Conservation (phyloP, 2,329 filamentous ascomycete genomes). For the Byssothecium circinans region DNA sequence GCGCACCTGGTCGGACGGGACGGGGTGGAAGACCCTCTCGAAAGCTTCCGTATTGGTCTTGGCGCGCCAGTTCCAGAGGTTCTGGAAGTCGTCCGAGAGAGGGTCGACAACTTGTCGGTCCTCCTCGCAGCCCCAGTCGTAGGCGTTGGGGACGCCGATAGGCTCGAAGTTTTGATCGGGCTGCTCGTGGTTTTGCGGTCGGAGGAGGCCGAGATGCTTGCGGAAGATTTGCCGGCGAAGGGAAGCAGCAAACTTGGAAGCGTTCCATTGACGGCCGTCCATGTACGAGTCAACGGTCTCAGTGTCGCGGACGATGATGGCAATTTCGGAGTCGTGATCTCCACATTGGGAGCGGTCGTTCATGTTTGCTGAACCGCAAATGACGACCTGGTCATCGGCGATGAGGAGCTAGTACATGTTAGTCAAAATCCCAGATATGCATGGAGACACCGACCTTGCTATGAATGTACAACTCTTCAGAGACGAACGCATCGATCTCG, state of each 20-base stretch:
- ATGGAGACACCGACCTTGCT: conserved; percentile 56
- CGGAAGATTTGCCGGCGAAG: conserved; percentile 85
- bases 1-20: conserved; percentile 68
- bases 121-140: conserved; percentile 52
- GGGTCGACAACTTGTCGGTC: conserved; percentile 70
- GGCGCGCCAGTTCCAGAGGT: conserved; percentile 73
- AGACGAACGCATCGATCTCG: conserved; percentile 65
- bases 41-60: conserved; percentile 79
- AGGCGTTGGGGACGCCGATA: conserved; percentile 57
- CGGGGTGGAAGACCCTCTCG: conserved; percentile 76
- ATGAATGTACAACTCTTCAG: conserved; percentile 65
- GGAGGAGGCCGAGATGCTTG: conserved; percentile 85
- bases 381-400: conserved; percentile 78
- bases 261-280: conserved; percentile 71
- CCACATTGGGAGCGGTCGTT: conserved; percentile 78
- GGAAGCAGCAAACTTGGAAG: conserved; percentile 74
- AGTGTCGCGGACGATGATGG: conserved; percentile 82
- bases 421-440: conserved; percentile 2
- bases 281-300: conserved; percentile 70
- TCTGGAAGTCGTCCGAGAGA: conserved; percentile 66
- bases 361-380: conserved; percentile 75
- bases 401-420: conserved; percentile 62
- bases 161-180: conserved; percentile 61
- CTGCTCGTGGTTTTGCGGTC: conserved; percentile 68
- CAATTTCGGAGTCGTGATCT: conserved; percentile 83